A percentile compares a stretch with the other conserved stretches of the same genome.
phyloP scores from a whole-genome alignment of 139 green algal genomes.

The Gonium pectorale region DNA sequence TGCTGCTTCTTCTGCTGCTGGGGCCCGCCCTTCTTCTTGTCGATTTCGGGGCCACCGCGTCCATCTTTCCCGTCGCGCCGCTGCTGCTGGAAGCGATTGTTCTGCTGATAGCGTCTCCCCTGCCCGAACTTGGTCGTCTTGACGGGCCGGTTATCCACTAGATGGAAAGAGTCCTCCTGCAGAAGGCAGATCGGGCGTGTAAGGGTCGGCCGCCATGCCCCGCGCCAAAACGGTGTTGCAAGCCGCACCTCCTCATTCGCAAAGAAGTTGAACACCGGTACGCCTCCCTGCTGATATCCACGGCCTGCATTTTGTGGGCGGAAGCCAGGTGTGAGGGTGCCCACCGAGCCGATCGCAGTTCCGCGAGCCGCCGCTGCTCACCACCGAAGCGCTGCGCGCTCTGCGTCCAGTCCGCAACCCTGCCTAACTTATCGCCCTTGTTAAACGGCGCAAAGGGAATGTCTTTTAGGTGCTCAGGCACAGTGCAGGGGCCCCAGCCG shows the following conservation, averaged over 20 bases:
- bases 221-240: neutral
- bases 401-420: constrained; percentile 77
- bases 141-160: constrained; percentile 93
- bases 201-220: neutral
- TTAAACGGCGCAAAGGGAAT: constrained; percentile 95
- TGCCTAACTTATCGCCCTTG: constrained; percentile 94
- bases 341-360: too few species aligned
- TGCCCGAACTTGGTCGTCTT: constrained; percentile 71
- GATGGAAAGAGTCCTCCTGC: constrained; percentile 95
- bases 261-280: constrained; percentile 96
- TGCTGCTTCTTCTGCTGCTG: constrained; percentile 56
- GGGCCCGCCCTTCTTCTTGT: constrained; percentile 49
- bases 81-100: constrained; percentile 68
- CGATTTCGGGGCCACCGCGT: constrained; percentile 38
- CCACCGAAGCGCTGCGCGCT: too few species aligned
- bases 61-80: constrained; percentile 70
- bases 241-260: constrained; percentile 89
- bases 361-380: too few species aligned
- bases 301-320: neutral
- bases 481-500: constrained; percentile 86
- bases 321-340: too few species aligned
- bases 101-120: constrained; percentile 73
- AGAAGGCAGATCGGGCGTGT: neutral
- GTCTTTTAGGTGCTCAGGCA: constrained; percentile 90
- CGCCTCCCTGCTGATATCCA: constrained; percentile 55